These are phyloP conservation scores for Penicillium dipodomyicola DNA, from an alignment of 495 filamentous ascomycete genomes.

Conservation along the genomic window DNA sequence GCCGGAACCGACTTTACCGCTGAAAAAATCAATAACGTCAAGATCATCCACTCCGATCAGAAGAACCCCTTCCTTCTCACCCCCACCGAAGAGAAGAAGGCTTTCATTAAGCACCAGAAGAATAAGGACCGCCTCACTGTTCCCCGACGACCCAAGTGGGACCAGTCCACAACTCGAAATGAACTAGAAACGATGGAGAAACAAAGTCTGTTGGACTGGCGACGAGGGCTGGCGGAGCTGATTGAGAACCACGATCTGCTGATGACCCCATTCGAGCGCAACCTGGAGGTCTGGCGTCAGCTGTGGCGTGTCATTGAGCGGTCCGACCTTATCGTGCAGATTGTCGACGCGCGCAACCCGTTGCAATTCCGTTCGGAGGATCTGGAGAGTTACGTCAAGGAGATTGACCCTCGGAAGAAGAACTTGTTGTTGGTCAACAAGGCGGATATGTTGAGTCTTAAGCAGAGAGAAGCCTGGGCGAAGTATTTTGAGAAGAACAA, in stretches of 20 bases:
- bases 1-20: slow-evolving; percentile 98
- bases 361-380: slow-evolving; percentile 92
- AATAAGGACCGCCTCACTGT: slow-evolving; percentile 79
- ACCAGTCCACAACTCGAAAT: slow-evolving; percentile 73
- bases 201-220: slow-evolving; percentile 81
- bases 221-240: slow-evolving; percentile 84
- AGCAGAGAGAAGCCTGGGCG: slow-evolving; percentile 84
- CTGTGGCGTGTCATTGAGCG: slow-evolving; percentile 98
- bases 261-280: slow-evolving; percentile 98
- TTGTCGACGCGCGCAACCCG: slow-evolving; percentile 96
- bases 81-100: slow-evolving; percentile 75
- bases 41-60: slow-evolving; percentile 95
- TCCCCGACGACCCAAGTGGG: slow-evolving; percentile 86
- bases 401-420: slow-evolving; percentile 81
- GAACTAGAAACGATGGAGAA: slow-evolving; percentile 79
- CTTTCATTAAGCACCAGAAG: slow-evolving; percentile 75
- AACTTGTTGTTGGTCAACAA: slow-evolving; percentile 97
- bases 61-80: slow-evolving; percentile 93
- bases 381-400: slow-evolving; percentile 89
- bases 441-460: slow-evolving; percentile 95
- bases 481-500: slow-evolving; percentile 77
- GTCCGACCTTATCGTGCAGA: slow-evolving; percentile 94
- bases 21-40: slow-evolving; percentile 97
- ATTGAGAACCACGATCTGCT: slow-evolving; percentile 90
- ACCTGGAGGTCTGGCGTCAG: slow-evolving; percentile 97